phyloP scores from a whole-genome alignment of 495 filamentous ascomycete genomes.

The Aspergillus egyptiacus region DNA sequence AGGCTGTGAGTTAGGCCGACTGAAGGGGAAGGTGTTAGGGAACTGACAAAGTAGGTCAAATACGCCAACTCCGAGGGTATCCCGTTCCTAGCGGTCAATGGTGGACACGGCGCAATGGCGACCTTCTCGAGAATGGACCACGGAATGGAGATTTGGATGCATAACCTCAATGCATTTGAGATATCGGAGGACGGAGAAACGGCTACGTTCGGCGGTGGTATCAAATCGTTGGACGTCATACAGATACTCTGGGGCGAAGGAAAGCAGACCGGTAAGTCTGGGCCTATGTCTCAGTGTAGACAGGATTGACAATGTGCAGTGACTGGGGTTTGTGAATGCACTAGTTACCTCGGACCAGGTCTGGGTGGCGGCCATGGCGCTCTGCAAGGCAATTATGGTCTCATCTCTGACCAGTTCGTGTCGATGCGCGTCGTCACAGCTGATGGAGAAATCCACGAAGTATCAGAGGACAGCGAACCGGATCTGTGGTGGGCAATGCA shows the following conservation, averaged over 20 bases:
- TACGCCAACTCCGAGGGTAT: constrained; percentile 14
- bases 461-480: constrained; percentile 1
- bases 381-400: constrained; percentile 15
- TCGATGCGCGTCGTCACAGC: constrained; percentile 14
- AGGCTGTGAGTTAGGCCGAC: constrained; percentile 2
- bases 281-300: not conserved
- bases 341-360: constrained; percentile 14
- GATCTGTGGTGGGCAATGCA: constrained; percentile 20
- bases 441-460: constrained; percentile 7
- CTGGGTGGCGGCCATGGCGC: constrained; percentile 19
- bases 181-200: constrained; percentile 13
- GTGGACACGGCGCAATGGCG: constrained; percentile 13
- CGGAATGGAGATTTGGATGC: constrained; percentile 19
- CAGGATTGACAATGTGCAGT: not conserved
- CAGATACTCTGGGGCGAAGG: constrained; percentile 10
- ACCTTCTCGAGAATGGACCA: constrained; percentile 9
- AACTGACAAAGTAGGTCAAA: constrained; percentile 5
- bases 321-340: constrained; percentile 16
- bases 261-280: constrained; percentile 17
- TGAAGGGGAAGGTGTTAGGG: not conserved
- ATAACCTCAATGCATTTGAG: constrained; percentile 9
- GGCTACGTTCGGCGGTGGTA: constrained; percentile 16
- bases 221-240: constrained; percentile 7
- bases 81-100: constrained; percentile 17
- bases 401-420: constrained; percentile 15